Conservation (phyloP, 768 basidiomycete genomes). For the Porpolomopsis calyptriformis region DNA sequence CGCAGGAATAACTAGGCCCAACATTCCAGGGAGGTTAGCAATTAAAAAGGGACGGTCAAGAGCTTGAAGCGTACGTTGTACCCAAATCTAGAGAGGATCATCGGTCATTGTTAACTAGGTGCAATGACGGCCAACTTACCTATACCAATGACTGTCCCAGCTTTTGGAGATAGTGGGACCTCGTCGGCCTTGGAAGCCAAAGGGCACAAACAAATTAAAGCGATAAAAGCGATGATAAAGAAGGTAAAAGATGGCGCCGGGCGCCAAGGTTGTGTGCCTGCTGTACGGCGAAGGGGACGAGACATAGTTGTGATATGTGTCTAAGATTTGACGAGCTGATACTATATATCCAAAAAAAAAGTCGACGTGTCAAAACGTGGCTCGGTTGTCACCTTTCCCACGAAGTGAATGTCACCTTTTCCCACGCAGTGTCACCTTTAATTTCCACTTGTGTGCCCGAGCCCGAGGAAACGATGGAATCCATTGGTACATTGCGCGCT, state of each 20-base stretch:
- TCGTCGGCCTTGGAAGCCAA: conserved; percentile 52
- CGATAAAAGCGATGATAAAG: conserved; percentile 51
- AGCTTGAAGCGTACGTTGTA: conserved; percentile 50
- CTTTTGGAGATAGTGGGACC: conserved; percentile 45
- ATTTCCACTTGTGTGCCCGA: background rate
- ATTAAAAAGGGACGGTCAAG: conserved; percentile 18
- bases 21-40: background rate
- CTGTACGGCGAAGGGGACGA: conserved; percentile 35
- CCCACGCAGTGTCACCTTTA: background rate
- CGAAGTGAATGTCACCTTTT: background rate
- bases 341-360: background rate
- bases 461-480: conserved; percentile 57
- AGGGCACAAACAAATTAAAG: conserved; percentile 64
- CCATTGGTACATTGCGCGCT: conserved; percentile 46
- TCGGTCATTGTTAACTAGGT: background rate
- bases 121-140: conserved; percentile 35
- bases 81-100: conserved; percentile 57
- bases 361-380: conserved; percentile 8
- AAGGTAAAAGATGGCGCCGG: conserved; percentile 50
- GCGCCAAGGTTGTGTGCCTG: conserved; percentile 48
- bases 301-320: conserved; percentile 23
- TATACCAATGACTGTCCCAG: conserved; percentile 90
- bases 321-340: background rate
- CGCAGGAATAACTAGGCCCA: conserved; percentile 87
- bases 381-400: background rate